phyloP scores from a whole-genome alignment of 1,139 yeast genomes.

The Hyphopichia buzzinii region DNA sequence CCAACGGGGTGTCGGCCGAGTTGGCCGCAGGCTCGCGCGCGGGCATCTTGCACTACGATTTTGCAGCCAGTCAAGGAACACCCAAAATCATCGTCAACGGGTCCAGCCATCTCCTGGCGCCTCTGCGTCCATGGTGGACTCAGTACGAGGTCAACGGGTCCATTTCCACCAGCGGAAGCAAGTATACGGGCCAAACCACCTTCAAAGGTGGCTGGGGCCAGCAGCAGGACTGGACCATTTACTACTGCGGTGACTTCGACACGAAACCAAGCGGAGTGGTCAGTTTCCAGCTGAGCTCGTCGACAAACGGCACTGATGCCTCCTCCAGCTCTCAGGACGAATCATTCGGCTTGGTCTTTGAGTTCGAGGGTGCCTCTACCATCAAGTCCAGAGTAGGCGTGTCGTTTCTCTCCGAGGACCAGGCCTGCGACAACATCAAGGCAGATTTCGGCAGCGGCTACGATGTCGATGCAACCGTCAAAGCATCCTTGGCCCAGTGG shows the following conservation, averaged over 20 bases:
- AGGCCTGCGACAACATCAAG: constrained; percentile 29
- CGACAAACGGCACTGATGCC: constrained; percentile 1
- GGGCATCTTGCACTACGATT: constrained; percentile 24
- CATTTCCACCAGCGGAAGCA: constrained; percentile 14
- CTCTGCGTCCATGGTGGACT: constrained; percentile 30
- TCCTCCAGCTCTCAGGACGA: constrained; percentile 13
- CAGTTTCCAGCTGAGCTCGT: neutral
- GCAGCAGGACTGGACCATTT: constrained; percentile 26
- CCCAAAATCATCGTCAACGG: constrained; percentile 23
- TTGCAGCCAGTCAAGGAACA: constrained; percentile 11
- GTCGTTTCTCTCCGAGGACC: constrained; percentile 27
- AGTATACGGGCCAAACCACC: constrained; percentile 24
- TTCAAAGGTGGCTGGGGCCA: constrained; percentile 34
- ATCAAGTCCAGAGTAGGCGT: constrained; percentile 28
- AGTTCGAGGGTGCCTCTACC: constrained; percentile 13
- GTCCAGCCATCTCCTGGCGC: constrained; percentile 26
- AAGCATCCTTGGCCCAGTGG: constrained; percentile 24
- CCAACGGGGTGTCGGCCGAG: constrained; percentile 20
- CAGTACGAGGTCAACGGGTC: constrained; percentile 28
- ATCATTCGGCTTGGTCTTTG: constrained; percentile 22
- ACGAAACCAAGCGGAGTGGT: constrained; percentile 2
- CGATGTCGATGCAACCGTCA: constrained; percentile 19
- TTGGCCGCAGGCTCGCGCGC: constrained; percentile 26
- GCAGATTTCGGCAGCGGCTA: constrained; percentile 16
- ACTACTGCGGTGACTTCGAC: constrained; percentile 29